Conservation (phyloP, 164 flowering plant species). For the Cinnamomum micranthum region DNA sequence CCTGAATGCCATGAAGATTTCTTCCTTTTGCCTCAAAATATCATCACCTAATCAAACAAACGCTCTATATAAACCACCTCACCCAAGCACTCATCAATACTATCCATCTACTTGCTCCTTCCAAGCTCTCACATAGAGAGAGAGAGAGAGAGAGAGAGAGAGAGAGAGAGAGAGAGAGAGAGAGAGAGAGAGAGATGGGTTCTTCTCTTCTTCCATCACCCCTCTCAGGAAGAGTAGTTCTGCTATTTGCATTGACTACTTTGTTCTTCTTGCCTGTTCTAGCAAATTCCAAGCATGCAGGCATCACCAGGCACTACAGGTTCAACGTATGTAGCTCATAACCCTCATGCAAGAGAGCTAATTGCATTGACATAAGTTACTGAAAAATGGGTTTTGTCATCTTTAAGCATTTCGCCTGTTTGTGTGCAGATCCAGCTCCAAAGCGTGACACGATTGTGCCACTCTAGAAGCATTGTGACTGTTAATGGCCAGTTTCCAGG, state of each 20-base stretch:
- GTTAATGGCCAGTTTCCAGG: constrained; percentile 71
- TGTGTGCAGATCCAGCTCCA: constrained; percentile 46
- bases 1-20: neutral
- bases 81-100: neutral
- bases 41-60: constrained; percentile 31
- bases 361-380: neutral
- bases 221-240: neutral
- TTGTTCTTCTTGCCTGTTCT: constrained; percentile 18
- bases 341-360: neutral
- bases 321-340: constrained; percentile 27
- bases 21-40: constrained; percentile 1
- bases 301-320: constrained; percentile 39
- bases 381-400: neutral
- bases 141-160: neutral
- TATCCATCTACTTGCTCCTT: no score
- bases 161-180: constrained; percentile 4
- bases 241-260: constrained; percentile 9
- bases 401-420: neutral
- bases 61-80: constrained; percentile 22
- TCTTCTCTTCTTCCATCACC: constrained; percentile 3
- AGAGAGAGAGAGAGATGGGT: constrained; percentile 4
- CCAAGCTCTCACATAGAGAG: neutral
- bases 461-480: constrained; percentile 54
- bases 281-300: constrained; percentile 12
- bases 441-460: constrained; percentile 60